Percentiles rank a stretch among this genome's conserved stretches.
phyloP scores from a whole-genome alignment of 352 stramenopile genomes.

The Globisporangium orthogonon region DNA sequence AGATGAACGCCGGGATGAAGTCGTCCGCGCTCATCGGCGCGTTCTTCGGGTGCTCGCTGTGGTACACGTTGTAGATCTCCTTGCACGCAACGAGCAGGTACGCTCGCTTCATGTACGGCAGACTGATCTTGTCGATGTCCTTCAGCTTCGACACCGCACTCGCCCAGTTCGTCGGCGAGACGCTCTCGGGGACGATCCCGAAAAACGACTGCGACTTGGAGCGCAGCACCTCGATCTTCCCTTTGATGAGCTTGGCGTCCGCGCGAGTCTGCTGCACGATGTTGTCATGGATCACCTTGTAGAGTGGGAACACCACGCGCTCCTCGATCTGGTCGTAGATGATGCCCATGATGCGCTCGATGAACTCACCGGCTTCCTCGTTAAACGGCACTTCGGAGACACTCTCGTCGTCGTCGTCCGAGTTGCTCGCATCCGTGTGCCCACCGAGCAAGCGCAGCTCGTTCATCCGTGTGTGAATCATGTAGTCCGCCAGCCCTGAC shows the following conservation, averaged over 20 bases:
- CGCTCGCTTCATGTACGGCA: constrained; percentile 80
- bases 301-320: constrained; percentile 76
- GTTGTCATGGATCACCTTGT: constrained; percentile 57
- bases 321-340: constrained; percentile 84
- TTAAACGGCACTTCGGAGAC: constrained; percentile 7
- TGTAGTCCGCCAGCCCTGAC: constrained; percentile 69
- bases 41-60: constrained; percentile 60
- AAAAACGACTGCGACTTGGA: constrained; percentile 82
- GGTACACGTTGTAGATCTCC: constrained; percentile 77
- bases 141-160: constrained; percentile 57
- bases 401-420: constrained; percentile 19
- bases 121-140: constrained; percentile 68
- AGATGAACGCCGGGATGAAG: constrained; percentile 87
- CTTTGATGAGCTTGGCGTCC: constrained; percentile 69
- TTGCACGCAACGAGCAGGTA: constrained; percentile 72
- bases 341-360: constrained; percentile 55
- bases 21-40: constrained; percentile 82
- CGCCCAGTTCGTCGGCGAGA: constrained; percentile 56
- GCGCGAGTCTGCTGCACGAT: constrained; percentile 47
- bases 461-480: constrained; percentile 77
- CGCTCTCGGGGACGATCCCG: constrained; percentile 58
- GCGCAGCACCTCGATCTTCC: constrained; percentile 78
- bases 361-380: constrained; percentile 41
- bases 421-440: constrained; percentile 20
- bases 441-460: constrained; percentile 60